Evolutionary conservation across 2,329 filamentous ascomycete genomes (phyloP), one percentile per base, ranked within the genome.

Genomic region (Xylariaceae sp.): DNA sequence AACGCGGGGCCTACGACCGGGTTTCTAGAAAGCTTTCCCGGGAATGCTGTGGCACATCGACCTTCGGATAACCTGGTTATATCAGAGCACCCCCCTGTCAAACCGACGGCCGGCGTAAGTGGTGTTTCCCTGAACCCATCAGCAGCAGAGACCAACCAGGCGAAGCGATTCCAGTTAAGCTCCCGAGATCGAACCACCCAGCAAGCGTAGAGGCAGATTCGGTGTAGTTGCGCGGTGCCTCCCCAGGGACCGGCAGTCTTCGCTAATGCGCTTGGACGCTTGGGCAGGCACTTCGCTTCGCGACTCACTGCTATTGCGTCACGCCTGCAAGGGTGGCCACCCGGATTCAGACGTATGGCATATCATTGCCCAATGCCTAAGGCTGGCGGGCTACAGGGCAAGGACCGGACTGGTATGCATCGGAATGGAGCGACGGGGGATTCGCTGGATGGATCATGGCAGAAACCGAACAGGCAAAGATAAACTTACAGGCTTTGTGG

Each of bases 11-110:
- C 53, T 51, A 43, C 12, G 40, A 58, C 51, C 56, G 60, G 60
- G 60, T 58, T 56, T 58, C 62, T 61, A 61, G 62, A 56, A 61
- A 57, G 55, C 50, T 54, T 63, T 64, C 62, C n/a, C 66, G 64
- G 62, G 45, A 41, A 64, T 64, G 60, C 51, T 49, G 67, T 69
- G 58, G 51, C 50, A 68, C 64, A 47, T 46, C 46, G 19, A 46
- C 53, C 52, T 59, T 63, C 60, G 60, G 61, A 64, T 61, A 53
- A 39, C 49, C 46, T 43, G 41, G 41, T 43, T 42, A 54, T 34
- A 34, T 54, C 49, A 56, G 55, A 49, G 59, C 58, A 57, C 61
- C 56, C 58, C 57, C 49, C 51, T 55, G 55, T 49, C 46, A 61
- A 54, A 55, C 49, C 54, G 58, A 41, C 32, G 41, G 39, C n/a